A percentile compares a stretch with the other conserved stretches of the same genome.
Conservation (phyloP, 352 stramenopile species). For the Thraustochytrium sp. region DNA sequence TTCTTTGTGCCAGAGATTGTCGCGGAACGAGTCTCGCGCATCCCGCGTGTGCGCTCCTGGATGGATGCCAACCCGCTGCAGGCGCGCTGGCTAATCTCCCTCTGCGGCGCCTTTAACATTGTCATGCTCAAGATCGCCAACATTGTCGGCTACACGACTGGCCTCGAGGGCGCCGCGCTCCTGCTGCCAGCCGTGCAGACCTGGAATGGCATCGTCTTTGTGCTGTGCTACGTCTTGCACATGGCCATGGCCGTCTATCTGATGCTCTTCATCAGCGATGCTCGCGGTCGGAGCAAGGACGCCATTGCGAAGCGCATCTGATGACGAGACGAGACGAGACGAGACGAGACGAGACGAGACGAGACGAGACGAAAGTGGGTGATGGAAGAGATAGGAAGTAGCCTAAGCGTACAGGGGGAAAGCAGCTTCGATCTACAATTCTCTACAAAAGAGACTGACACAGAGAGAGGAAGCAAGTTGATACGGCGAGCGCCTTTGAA, state of each 20-base stretch:
- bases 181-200: not conserved
- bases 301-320: too few species aligned
- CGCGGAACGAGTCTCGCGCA: slow-evolving; percentile 39
- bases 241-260: not conserved
- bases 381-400: too few species aligned
- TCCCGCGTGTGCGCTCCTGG: not conserved
- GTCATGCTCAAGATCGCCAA: slow-evolving; percentile 55
- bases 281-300: too few species aligned
- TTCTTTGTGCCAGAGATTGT: slow-evolving; percentile 57
- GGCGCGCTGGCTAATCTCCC: slow-evolving; percentile 41
- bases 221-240: not conserved
- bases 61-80: not conserved
- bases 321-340: too few species aligned
- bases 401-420: too few species aligned
- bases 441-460: too few species aligned
- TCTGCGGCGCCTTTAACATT: slow-evolving; percentile 53
- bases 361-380: too few species aligned
- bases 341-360: too few species aligned
- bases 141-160: slow-evolving; percentile 56
- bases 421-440: too few species aligned
- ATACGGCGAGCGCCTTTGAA: too few species aligned
- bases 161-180: slow-evolving; percentile 41
- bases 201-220: not conserved
- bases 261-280: slow-evolving; percentile 33
- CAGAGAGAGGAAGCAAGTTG: too few species aligned